Evolutionary conservation across 1,284 basidiomycete species (phyloP).

Genomic region (Sphagnurus paluster): DNA sequence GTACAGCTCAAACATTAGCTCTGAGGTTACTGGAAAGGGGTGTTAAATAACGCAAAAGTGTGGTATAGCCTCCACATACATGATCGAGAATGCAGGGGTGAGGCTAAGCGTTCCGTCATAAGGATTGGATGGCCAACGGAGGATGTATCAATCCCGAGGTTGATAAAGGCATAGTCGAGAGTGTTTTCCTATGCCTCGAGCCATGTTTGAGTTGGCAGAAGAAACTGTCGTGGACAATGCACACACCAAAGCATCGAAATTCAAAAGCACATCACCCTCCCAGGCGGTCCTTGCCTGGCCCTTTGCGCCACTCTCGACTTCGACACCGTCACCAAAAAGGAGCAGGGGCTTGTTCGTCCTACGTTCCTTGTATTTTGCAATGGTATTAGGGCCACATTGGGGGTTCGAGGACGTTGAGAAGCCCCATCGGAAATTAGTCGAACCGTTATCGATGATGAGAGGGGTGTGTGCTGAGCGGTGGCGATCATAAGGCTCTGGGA

Average conservation of each 20-base stretch:
- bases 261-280: constrained; percentile 89
- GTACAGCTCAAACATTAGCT: constrained; percentile 96
- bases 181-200: constrained; percentile 81
- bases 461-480: constrained; percentile 53
- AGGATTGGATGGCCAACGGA: constrained; percentile 88
- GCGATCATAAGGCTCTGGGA: constrained; percentile 38
- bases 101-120: constrained; percentile 92
- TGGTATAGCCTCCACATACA: constrained; percentile 47
- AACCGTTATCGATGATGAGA: constrained; percentile 93
- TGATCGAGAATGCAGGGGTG: constrained; percentile 86
- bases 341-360: constrained; percentile 78
- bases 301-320: constrained; percentile 80
- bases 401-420: constrained; percentile 62
- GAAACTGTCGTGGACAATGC: constrained; percentile 2
- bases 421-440: constrained; percentile 87
- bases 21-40: constrained; percentile 77
- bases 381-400: constrained; percentile 64
- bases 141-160: constrained; percentile 80
- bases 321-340: constrained; percentile 84
- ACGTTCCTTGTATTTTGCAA: constrained; percentile 87
- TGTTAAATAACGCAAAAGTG: constrained; percentile 12
- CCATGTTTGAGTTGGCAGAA: constrained; percentile 16
- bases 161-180: constrained; percentile 89
- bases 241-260: constrained; percentile 88
- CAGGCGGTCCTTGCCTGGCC: constrained; percentile 79